Percentiles rank a stretch among this genome's conserved stretches.
Evolutionary conservation across 192 early-diverging fungal species (phyloP).

Genomic region (Coemansia sp.): DNA sequence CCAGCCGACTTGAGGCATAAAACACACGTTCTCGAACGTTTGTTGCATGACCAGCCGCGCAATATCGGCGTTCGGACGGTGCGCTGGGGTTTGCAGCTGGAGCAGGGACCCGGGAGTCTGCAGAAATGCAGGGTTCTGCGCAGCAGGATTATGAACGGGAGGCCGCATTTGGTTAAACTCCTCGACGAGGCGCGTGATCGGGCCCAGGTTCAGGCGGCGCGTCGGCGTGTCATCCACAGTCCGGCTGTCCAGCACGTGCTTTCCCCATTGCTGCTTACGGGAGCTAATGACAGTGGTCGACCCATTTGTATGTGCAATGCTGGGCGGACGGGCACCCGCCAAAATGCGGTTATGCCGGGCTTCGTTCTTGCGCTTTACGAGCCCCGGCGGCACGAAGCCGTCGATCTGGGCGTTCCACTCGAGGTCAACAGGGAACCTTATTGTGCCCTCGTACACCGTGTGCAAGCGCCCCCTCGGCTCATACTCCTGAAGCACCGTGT

Average conservation of each 20-base stretch:
- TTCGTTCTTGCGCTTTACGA: not conserved
- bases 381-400: not conserved
- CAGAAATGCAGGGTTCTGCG: not conserved
- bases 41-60: conserved; percentile 11
- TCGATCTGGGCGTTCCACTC: conserved; percentile 11
- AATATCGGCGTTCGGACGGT: not conserved
- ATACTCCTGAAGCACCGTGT: conserved; percentile 23
- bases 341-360: not conserved
- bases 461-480: conserved; percentile 15
- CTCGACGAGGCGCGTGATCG: conserved; percentile 36
- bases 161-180: conserved; percentile 20
- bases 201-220: conserved; percentile 34
- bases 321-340: not conserved
- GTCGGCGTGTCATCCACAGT: conserved; percentile 43
- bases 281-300: not conserved
- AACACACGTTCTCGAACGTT: conserved; percentile 27
- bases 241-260: conserved; percentile 26
- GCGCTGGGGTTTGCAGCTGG: conserved; percentile 17
- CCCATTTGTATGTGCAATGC: not conserved
- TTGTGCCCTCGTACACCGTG: conserved; percentile 11
- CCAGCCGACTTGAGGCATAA: conserved; percentile 52
- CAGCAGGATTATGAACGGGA: not conserved
- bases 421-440: conserved; percentile 25
- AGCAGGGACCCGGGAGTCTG: conserved; percentile 21
- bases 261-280: conserved; percentile 21